These are phyloP conservation scores for Cutaneotrichosporon cutaneum DNA, from an alignment of 1,284 basidiomycete genomes.

Conservation along the genomic window DNA sequence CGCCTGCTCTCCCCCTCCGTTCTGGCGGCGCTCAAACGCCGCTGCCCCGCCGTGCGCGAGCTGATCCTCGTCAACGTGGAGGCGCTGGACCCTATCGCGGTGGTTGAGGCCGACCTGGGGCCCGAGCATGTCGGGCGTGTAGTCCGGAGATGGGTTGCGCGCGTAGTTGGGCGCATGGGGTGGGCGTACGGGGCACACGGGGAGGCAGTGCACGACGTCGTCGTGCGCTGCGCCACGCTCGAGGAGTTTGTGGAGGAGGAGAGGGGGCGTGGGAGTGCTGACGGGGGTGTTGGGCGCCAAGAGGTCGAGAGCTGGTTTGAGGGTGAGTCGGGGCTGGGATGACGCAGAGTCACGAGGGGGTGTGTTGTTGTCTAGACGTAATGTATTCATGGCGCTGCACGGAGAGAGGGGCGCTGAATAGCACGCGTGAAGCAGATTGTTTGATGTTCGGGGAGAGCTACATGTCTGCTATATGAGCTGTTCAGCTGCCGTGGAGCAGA, in stretches of 20 bases:
- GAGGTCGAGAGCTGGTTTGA: neutral
- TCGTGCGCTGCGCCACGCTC: neutral
- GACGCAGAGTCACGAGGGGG: too few species aligned
- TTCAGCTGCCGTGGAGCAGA: too few species aligned
- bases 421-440: too few species aligned
- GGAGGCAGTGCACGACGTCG: too few species aligned
- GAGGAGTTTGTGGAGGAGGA: neutral
- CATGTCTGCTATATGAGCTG: too few species aligned
- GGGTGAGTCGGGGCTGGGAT: too few species aligned
- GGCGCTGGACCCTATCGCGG: neutral
- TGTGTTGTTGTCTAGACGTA: too few species aligned
- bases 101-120: neutral
- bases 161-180: neutral
- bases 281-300: neutral
- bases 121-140: neutral
- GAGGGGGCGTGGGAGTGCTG: neutral
- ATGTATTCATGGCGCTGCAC: too few species aligned
- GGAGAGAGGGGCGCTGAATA: too few species aligned
- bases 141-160: neutral
- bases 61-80: constrained; percentile 1
- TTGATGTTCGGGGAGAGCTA: too few species aligned
- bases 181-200: neutral
- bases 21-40: neutral
- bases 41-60: neutral
- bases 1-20: neutral